These are phyloP conservation scores for Nannochloropsis oceanica DNA, from an alignment of 108 stramenopile species.

Conservation along the genomic window DNA sequence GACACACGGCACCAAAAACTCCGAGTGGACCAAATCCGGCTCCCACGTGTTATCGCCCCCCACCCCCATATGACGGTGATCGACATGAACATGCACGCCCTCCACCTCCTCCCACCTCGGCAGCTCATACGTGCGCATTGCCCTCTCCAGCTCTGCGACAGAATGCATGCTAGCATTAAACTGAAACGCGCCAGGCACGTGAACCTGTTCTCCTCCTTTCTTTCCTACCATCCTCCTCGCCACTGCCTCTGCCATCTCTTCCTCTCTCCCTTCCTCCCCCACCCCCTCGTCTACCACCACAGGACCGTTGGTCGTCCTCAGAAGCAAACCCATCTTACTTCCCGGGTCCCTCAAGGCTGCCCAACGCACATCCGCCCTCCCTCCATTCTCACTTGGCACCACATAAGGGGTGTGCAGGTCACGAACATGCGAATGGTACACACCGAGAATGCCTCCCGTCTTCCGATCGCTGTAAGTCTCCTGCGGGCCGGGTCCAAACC, in stretches of 20 bases:
- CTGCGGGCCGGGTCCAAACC: constrained; percentile 19
- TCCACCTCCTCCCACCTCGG: not conserved
- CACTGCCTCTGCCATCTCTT: not conserved
- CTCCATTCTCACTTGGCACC: constrained; percentile 15
- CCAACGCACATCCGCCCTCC: constrained; percentile 26
- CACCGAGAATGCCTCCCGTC: constrained; percentile 2
- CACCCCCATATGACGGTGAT: constrained; percentile 22
- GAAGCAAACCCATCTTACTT: constrained; percentile 8
- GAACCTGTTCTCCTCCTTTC: not conserved
- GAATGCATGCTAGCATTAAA: constrained; percentile 11
- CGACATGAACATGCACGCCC: constrained; percentile 12
- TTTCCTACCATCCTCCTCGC: not conserved
- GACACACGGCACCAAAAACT: not conserved
- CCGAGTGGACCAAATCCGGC: not conserved
- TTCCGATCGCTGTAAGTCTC: constrained; percentile 28
- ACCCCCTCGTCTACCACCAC: not conserved
- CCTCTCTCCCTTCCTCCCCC: not conserved
- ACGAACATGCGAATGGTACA: constrained; percentile 2
- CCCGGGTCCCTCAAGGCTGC: constrained; percentile 7
- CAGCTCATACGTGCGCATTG: constrained; percentile 8
- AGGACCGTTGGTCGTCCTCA: not conserved
- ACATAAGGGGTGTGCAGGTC: constrained; percentile 20
- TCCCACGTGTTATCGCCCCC: constrained; percentile 26
- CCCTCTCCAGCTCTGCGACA: constrained; percentile 3
- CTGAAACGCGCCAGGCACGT: not conserved